Evolutionary conservation across 116 monocot species (phyloP).

Genomic region (Zostera marina): DNA sequence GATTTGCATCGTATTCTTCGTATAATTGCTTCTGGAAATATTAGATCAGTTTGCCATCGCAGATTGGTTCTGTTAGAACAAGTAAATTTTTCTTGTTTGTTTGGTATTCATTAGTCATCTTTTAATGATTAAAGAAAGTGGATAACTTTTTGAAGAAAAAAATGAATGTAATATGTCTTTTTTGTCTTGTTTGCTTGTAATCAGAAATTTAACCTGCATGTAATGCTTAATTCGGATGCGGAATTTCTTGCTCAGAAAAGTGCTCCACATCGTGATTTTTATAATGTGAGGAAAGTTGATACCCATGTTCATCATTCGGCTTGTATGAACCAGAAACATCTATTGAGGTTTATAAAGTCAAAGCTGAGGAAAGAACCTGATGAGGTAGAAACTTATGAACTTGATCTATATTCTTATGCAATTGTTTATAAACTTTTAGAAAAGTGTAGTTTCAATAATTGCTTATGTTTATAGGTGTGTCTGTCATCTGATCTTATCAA

Average conservation of each 20-base stretch:
- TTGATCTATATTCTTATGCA: not conserved
- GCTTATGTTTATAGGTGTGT: not conserved
- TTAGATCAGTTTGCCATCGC: constrained; percentile 78
- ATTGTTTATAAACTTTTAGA: not conserved
- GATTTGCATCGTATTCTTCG: constrained; percentile 89
- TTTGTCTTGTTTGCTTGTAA: not conserved
- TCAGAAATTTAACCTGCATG: constrained; percentile 97
- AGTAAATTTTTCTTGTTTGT: constrained; percentile 15
- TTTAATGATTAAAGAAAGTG: not conserved
- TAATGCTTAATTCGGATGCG: constrained; percentile 93
- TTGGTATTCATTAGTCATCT: not conserved
- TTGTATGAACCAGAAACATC: constrained; percentile 99
- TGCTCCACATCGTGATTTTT: constrained; percentile 98
- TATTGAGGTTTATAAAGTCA: constrained; percentile 94
- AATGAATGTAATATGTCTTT: not conserved
- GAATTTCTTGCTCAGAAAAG: constrained; percentile 99
- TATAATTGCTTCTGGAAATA: constrained; percentile 82
- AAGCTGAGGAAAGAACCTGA: constrained; percentile 96
- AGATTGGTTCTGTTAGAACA: constrained; percentile 92
- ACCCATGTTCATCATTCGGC: constrained; percentile 99
- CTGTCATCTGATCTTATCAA: not conserved
- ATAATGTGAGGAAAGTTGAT: constrained; percentile 99
- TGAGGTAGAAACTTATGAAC: constrained; percentile 39
- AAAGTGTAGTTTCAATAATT: not conserved
- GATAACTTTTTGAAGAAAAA: not conserved